Base-by-base conservation (phyloP, 2,329 filamentous ascomycete species). In the Anisogramma anomala region DNA sequence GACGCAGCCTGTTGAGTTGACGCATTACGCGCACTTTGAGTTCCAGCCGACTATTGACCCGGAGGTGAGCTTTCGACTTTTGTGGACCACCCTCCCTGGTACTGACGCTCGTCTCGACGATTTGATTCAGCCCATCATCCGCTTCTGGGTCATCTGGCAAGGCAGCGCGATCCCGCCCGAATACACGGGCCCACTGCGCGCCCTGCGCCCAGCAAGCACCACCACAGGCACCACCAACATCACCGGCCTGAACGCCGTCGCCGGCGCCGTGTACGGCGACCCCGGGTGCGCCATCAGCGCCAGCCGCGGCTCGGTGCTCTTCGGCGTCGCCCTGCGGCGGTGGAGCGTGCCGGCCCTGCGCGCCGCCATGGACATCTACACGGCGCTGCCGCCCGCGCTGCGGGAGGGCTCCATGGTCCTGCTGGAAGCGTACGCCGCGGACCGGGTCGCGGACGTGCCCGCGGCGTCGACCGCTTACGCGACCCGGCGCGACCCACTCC, bases 131-230 rank as follows among this genome's bases (percentile, higher is more conserved):
- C 39, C 39, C 15, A 4, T 41, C 6, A 41, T 41, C n/a, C 17
- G 35, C 10, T 41, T 41, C 33, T 41, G 39, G 39, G 22, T 41
- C 3, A 41, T 41, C 3, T 41, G 39, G 39, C 39, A 41, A 15
- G 39, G 39, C 4, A 31, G 32, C 3, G 34, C 39, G 1, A 20
- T 41, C 11, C 39, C 39, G 1, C 32, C 39, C 11, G 11, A 14
- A 3, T 36, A 41, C n/a, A 36, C 39, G 10, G n/a, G 23, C 17
- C 33, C 11, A 1, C 23, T 25, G 4, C 39, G 33, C 3, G 27
- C 27, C 17, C 5, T 41, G 27, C n/a, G 20, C 11, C 39, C 39
- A 3, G n/a, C 30, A 10, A 41, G 33, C 33, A 35, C 36, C 39
- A 36, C 11, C 5, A 20, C 39, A 9, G 33, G 33, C 15, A 36